These are phyloP conservation scores for Sorghum bicolor DNA, from an alignment of 176 grass and related monocot genomes.

Conservation along the genomic window DNA sequence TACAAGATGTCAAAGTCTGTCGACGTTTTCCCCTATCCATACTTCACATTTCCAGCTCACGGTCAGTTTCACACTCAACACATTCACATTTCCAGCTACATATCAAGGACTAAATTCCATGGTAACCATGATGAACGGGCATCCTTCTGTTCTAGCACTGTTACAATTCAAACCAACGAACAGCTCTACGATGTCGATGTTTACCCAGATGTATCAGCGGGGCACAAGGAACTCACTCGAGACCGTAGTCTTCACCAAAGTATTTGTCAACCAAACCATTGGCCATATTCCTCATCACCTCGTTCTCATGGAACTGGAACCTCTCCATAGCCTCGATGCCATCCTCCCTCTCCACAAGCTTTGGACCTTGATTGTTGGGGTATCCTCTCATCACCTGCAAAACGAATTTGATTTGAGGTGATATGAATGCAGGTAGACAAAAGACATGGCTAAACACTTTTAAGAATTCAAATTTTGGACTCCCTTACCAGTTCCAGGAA, in stretches of 20 bases:
- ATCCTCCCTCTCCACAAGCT: conserved; percentile 76
- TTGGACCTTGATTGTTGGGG: conserved; percentile 69
- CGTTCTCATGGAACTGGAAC: conserved; percentile 98
- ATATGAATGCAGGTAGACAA: background rate
- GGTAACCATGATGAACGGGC: background rate
- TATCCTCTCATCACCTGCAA: conserved; percentile 89
- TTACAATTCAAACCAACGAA: background rate
- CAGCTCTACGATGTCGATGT: background rate
- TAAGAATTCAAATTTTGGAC: background rate
- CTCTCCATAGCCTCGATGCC: conserved; percentile 95
- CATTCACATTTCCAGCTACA: background rate
- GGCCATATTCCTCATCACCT: conserved; percentile 90
- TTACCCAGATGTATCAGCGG: background rate
- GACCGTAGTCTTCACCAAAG: conserved; percentile 82
- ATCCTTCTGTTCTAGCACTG: background rate
- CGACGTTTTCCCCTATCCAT: background rate
- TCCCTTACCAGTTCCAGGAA: conserved; percentile 82
- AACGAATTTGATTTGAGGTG: background rate
- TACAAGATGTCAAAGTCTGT: background rate
- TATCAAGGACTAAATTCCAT: conserved; percentile 20
- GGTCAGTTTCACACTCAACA: conserved; percentile 1
- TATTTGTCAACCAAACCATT: conserved; percentile 85
- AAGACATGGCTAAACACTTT: background rate
- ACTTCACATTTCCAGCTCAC: background rate
- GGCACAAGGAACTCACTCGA: conserved; percentile 38